Percentiles rank a stretch among this genome's conserved stretches.
Conservation (phyloP, 2,329 filamentous ascomycete species). For the Venturia aucupariae region DNA sequence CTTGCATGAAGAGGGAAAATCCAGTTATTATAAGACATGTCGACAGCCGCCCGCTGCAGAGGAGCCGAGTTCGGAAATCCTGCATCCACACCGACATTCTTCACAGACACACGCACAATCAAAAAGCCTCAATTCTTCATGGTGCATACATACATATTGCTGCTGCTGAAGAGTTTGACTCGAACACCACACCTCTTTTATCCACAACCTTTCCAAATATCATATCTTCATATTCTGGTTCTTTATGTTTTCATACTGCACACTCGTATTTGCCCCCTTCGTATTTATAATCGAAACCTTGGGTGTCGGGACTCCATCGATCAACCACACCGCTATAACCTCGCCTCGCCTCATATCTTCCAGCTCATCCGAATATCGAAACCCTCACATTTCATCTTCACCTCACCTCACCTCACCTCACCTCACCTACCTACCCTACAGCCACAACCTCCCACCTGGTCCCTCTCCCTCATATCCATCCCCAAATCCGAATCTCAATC, state of each 20-base stretch:
- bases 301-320: neutral
- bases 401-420: too few relatives aligned
- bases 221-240: neutral
- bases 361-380: neutral
- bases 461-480: neutral
- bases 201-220: neutral
- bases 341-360: neutral
- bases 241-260: neutral
- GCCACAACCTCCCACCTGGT: neutral
- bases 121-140: neutral
- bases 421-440: too few relatives aligned
- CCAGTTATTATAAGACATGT: neutral
- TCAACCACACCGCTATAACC: neutral
- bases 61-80: neutral
- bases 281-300: neutral
- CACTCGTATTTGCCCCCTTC: neutral
- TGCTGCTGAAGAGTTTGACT: neutral
- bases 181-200: neutral
- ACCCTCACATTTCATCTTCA: neutral
- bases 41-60: neutral
- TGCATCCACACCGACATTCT: neutral
- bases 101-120: too few relatives aligned
- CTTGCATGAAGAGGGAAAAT: neutral
- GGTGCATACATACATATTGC: too few relatives aligned
- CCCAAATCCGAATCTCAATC: neutral